Evolutionary conservation across 129 eudicot species (phyloP), one percentile per base, ranked within the genome.

Genomic region (Chrysanthemum seticuspe): DNA sequence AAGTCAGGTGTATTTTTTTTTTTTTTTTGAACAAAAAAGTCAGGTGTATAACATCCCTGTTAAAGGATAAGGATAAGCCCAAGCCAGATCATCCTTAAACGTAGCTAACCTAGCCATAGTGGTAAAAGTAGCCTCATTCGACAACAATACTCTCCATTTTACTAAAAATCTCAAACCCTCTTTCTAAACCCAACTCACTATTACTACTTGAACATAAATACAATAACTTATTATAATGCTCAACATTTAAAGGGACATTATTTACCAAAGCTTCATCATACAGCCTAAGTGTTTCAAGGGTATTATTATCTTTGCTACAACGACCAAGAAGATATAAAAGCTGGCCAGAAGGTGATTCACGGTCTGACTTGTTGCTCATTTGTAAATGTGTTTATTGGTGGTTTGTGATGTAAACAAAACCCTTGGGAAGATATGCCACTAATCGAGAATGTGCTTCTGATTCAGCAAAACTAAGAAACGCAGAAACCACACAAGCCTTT

Each of bases 81-180:
- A n/a, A n/a, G n/a, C 89, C 0, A 96, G 97, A 72, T 95, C 97
- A 70, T 91, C 72, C 71, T 82, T 90, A 6, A 65, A 73, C 1
- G 85, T 91, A 3, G 99, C 99, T 71, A 95, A 83, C 72, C 99
- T 85, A 49, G 99, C 96, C 63, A 80, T 83, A 51, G 85, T 95
- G 0, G 99, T 95, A 54, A 95, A 95, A 7, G 97, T 90, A 4
- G 99, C 97, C 84, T 95, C 99, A 74, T 86, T 88, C 94, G 16
- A 51, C 77, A 31, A 90, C 86, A 12, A 44, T 53, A 15, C 18
- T 57, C 16, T 65, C 82, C 99, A 95, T 95, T 48, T 77, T 84
- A 45, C 80, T 80, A 71, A 83, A 86, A 61, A 95, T 90, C 83
- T 90, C 89, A 74, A 95, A 95, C 3, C 99, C 99, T 79, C 83